These are phyloP conservation scores for Venturia aucupariae DNA, from an alignment of 2,329 filamentous ascomycete genomes.

Conservation along the genomic window DNA sequence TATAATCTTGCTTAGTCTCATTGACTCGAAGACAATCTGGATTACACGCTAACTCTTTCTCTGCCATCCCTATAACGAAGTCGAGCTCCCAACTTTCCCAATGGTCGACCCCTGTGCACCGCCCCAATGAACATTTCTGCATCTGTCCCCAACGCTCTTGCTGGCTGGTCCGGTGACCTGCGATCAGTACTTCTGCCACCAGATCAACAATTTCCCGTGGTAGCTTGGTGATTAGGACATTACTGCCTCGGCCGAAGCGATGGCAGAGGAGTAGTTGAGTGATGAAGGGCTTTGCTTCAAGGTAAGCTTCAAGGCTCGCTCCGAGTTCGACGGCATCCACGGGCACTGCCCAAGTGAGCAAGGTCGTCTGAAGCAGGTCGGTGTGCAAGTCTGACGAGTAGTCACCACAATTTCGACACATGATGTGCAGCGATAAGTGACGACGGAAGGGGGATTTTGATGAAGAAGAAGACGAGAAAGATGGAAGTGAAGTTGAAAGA, in stretches of 20 bases:
- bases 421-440: neutral
- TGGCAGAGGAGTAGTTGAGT: neutral
- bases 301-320: neutral
- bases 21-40: too few species aligned
- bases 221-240: neutral
- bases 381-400: too few species aligned
- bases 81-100: too few species aligned
- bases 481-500: neutral
- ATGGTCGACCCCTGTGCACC: too few species aligned
- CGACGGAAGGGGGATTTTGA: too few species aligned
- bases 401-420: neutral
- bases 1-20: too few species aligned
- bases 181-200: neutral
- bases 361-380: too few species aligned
- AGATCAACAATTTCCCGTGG: neutral
- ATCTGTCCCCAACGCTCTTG: too few species aligned
- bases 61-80: too few species aligned
- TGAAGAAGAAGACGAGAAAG: neutral
- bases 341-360: neutral
- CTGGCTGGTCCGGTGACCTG: too few species aligned
- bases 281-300: neutral
- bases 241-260: neutral
- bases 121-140: too few species aligned
- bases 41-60: too few species aligned
- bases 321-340: neutral